phyloP scores from a whole-genome alignment of 257 asterid genomes.

The Capsicum chinense region DNA sequence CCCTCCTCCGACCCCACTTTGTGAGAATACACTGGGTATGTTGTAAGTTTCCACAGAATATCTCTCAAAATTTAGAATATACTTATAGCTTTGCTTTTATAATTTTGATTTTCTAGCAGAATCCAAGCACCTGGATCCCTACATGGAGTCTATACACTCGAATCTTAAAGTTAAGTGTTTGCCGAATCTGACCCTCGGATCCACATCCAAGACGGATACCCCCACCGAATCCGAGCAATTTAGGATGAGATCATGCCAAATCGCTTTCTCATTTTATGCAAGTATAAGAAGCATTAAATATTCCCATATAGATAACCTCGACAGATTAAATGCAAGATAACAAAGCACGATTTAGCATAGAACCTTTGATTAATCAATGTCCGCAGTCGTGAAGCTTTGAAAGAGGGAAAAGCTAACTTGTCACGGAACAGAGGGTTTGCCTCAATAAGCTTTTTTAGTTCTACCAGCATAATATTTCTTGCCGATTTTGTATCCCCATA shows the following conservation, averaged over 20 bases:
- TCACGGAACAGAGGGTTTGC: slow-evolving; percentile 94
- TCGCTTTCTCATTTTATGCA: not conserved
- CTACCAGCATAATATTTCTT: slow-evolving; percentile 83
- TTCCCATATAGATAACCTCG: slow-evolving; percentile 21
- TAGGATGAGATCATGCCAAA: not conserved
- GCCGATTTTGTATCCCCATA: slow-evolving; percentile 96
- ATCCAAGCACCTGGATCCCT: no score
- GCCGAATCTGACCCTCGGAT: no score
- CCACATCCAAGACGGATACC: no score
- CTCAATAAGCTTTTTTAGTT: slow-evolving; percentile 86
- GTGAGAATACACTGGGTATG: no score
- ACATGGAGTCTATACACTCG: no score
- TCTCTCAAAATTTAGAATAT: no score
- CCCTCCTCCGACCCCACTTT: no score
- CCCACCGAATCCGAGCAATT: no score
- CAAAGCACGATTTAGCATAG: slow-evolving; percentile 27
- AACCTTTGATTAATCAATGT: slow-evolving; percentile 93
- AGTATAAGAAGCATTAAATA: not conserved
- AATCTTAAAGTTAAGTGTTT: no score
- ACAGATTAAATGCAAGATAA: slow-evolving; percentile 28
- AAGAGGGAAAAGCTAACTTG: slow-evolving; percentile 76
- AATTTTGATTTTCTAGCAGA: no score
- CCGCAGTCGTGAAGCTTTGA: slow-evolving; percentile 87
- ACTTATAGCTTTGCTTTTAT: no score
- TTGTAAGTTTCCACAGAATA: no score